A percentile compares a stretch with the other conserved stretches of the same genome.
Evolutionary conservation across 2,329 filamentous ascomycete genomes (phyloP).

Genomic region (Verticillium longisporum): DNA sequence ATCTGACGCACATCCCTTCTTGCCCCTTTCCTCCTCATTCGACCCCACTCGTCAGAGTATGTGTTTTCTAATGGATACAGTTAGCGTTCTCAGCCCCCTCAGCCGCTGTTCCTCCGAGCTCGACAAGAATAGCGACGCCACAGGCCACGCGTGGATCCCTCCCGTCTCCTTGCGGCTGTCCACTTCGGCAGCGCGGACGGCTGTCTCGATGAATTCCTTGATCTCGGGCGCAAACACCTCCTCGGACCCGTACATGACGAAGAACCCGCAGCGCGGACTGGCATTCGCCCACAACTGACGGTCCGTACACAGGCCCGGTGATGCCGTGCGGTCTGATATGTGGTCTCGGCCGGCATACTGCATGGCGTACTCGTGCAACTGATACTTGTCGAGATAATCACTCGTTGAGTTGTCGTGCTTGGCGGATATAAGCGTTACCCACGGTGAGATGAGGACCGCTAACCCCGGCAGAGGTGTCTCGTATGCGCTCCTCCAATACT

Average conservation of each 20-base stretch:
- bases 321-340: slow-evolving; percentile 33
- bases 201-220: slow-evolving; percentile 46
- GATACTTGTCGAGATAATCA: slow-evolving; percentile 66
- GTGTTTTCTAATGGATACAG: slow-evolving; percentile 8
- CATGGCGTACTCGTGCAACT: slow-evolving; percentile 61
- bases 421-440: slow-evolving; percentile 65
- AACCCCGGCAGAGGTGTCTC: slow-evolving; percentile 32
- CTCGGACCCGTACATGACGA: slow-evolving; percentile 66
- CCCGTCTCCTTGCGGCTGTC: slow-evolving; percentile 53
- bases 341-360: slow-evolving; percentile 55
- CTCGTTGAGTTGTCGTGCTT: slow-evolving; percentile 62
- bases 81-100: slow-evolving; percentile 37
- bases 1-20: slow-evolving; percentile 39
- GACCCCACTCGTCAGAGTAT: slow-evolving; percentile 2
- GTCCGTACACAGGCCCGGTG: slow-evolving; percentile 65
- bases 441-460: slow-evolving; percentile 72
- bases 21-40: slow-evolving; percentile 7
- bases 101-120: slow-evolving; percentile 40
- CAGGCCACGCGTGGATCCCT: slow-evolving; percentile 77
- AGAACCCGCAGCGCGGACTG: slow-evolving; percentile 59
- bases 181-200: slow-evolving; percentile 49
- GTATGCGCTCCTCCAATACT: slow-evolving; percentile 6
- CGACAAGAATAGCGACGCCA: slow-evolving; percentile 56
- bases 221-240: slow-evolving; percentile 73
- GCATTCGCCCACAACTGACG: slow-evolving; percentile 59